Percentiles rank a stretch among this genome's conserved stretches.
Evolutionary conservation across 805 yeast genomes (phyloP).

Genomic region (Scheffersomyces lignosus): DNA sequence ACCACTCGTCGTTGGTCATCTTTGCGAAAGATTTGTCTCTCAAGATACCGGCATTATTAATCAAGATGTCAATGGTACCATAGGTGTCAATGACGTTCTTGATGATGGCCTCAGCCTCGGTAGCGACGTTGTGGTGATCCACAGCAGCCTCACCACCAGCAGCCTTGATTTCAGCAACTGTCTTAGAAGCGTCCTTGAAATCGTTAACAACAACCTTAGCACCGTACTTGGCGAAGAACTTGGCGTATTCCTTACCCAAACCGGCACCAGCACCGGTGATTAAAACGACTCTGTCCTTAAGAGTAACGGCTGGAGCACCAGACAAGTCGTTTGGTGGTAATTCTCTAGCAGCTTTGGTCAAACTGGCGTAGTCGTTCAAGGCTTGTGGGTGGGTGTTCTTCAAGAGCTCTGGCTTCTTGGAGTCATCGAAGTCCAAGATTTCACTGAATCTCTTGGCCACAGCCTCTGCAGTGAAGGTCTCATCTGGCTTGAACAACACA

Average conservation of each 20-base stretch:
- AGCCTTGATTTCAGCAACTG: slow-evolving; percentile 70
- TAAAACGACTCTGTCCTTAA: slow-evolving; percentile 82
- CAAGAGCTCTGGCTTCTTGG: slow-evolving; percentile 48
- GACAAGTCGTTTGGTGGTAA: slow-evolving; percentile 51
- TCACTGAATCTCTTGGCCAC: slow-evolving; percentile 67
- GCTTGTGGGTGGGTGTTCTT: slow-evolving; percentile 66
- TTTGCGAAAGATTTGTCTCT: slow-evolving; percentile 86
- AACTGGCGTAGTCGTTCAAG: slow-evolving; percentile 66
- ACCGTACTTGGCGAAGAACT: slow-evolving; percentile 82
- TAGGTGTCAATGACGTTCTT: slow-evolving; percentile 72
- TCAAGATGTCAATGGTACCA: slow-evolving; percentile 81
- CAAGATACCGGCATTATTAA: slow-evolving; percentile 94
- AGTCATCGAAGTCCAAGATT: slow-evolving; percentile 61
- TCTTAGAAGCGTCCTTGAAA: slow-evolving; percentile 68
- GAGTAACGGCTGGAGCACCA: slow-evolving; percentile 48
- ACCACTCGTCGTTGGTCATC: slow-evolving; percentile 84
- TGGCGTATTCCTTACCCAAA: slow-evolving; percentile 87
- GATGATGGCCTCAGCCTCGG: slow-evolving; percentile 71
- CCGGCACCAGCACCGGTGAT: slow-evolving; percentile 97
- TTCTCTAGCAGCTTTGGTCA: slow-evolving; percentile 52
- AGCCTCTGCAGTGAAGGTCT: slow-evolving; percentile 79
- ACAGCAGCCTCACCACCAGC: slow-evolving; percentile 82
- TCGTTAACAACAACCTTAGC: slow-evolving; percentile 96
- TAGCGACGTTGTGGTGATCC: slow-evolving; percentile 78
- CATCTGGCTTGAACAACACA: slow-evolving; percentile 75